A percentile compares a stretch with the other conserved stretches of the same genome.
Conservation (phyloP, 1,139 yeast species). For the Meyerozyma smithsonii region DNA sequence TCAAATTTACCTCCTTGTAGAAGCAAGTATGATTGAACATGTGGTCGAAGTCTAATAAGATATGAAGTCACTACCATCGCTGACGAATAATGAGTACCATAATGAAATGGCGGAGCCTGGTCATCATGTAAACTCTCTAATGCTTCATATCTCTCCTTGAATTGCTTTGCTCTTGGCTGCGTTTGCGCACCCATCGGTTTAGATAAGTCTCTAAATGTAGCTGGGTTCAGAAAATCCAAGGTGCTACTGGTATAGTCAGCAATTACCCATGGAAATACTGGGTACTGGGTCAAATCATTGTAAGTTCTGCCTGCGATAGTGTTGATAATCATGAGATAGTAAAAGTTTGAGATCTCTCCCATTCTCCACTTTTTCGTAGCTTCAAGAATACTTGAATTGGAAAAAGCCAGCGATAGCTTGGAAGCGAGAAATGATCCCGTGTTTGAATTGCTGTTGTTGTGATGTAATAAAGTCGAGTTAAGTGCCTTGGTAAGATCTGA, state of each 20-base stretch:
- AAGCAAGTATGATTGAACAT: constrained; percentile 68
- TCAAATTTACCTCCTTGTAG: constrained; percentile 86
- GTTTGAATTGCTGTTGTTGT: constrained; percentile 4
- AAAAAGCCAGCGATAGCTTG: constrained; percentile 34
- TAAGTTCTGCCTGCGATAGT: constrained; percentile 84
- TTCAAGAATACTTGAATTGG: constrained; percentile 29
- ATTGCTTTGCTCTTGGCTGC: constrained; percentile 51
- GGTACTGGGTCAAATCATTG: constrained; percentile 83
- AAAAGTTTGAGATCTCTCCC: constrained; percentile 77
- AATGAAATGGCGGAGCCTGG: constrained; percentile 69
- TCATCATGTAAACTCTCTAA: constrained; percentile 45
- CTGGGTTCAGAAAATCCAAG: constrained; percentile 57
- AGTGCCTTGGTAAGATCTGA: constrained; percentile 45
- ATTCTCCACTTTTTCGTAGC: constrained; percentile 68
- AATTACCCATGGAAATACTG: constrained; percentile 86
- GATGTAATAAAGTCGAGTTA: constrained; percentile 7
- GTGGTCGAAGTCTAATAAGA: constrained; percentile 70
- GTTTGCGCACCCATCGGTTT: constrained; percentile 92
- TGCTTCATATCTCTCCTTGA: constrained; percentile 67
- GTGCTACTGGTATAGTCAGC: constrained; percentile 69
- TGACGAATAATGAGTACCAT: constrained; percentile 88
- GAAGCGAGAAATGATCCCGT: constrained; percentile 24
- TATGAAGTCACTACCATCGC: constrained; percentile 88
- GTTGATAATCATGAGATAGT: constrained; percentile 71
- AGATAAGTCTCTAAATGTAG: constrained; percentile 64